phyloP scores from a whole-genome alignment of 2,329 filamentous ascomycete species.

The Atkinsonella hypoxylon region DNA sequence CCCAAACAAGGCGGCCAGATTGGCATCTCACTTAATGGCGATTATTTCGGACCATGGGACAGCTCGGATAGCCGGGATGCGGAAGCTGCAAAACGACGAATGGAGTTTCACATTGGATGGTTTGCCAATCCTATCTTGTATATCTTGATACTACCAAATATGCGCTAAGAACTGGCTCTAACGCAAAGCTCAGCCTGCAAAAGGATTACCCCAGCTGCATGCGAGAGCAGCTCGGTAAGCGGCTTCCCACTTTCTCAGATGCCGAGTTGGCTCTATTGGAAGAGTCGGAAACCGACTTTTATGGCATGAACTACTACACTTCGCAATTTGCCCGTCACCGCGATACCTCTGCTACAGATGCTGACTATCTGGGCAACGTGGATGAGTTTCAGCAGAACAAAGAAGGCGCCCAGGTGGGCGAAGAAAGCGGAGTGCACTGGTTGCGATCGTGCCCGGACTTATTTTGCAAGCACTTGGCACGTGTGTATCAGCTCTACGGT shows the following conservation, averaged over 20 bases:
- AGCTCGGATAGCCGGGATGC: slow-evolving; percentile 12
- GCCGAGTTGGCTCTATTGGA: slow-evolving; percentile 16
- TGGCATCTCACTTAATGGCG: slow-evolving; percentile 25
- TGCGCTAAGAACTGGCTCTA: background rate
- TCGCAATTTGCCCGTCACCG: slow-evolving; percentile 22
- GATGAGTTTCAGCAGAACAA: slow-evolving; percentile 20
- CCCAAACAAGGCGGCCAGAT: slow-evolving; percentile 18
- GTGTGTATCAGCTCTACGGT: slow-evolving; percentile 14
- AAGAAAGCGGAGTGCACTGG: slow-evolving; percentile 22
- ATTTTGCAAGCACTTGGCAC: slow-evolving; percentile 19
- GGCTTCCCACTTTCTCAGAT: slow-evolving; percentile 18
- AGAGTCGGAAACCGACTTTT: slow-evolving; percentile 20
- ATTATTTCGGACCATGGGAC: slow-evolving; percentile 27
- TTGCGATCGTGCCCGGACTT: slow-evolving; percentile 18
- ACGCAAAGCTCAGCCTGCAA: slow-evolving; percentile 10
- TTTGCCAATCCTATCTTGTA: slow-evolving; percentile 27
- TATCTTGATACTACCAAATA: slow-evolving; percentile 2
- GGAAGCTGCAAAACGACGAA: slow-evolving; percentile 21
- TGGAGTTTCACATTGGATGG: slow-evolving; percentile 28
- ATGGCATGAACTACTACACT: slow-evolving; percentile 31
- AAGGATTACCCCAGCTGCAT: slow-evolving; percentile 24
- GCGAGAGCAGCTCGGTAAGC: slow-evolving; percentile 20
- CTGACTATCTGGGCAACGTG: slow-evolving; percentile 23
- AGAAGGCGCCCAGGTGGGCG: slow-evolving; percentile 17
- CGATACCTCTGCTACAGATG: slow-evolving; percentile 11